phyloP scores from a whole-genome alignment of 2,329 filamentous ascomycete genomes.

The Annulohypoxylon truncatum region DNA sequence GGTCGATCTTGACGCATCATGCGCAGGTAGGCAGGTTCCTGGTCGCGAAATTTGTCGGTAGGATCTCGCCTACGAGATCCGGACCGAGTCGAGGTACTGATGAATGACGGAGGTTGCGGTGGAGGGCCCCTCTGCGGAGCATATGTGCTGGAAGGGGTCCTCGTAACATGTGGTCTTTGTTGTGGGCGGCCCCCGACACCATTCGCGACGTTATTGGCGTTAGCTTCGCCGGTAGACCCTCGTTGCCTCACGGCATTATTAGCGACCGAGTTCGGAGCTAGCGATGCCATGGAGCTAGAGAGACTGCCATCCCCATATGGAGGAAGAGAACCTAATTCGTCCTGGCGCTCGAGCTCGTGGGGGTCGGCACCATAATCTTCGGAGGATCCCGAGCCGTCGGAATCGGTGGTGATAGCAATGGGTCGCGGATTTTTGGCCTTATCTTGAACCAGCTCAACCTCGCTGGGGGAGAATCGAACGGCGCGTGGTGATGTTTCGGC shows the following conservation, averaged over 20 bases:
- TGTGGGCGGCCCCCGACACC: constrained; percentile 63
- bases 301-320: constrained; percentile 59
- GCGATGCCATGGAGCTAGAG: constrained; percentile 57
- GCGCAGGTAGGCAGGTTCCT: constrained; percentile 95
- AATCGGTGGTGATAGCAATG: constrained; percentile 56
- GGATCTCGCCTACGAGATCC: constrained; percentile 61
- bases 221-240: constrained; percentile 50
- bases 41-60: constrained; percentile 70
- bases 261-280: constrained; percentile 54
- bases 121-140: constrained; percentile 70
- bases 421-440: constrained; percentile 56
- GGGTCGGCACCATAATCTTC: constrained; percentile 59
- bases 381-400: constrained; percentile 61
- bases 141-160: constrained; percentile 84
- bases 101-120: constrained; percentile 50
- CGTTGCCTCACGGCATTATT: constrained; percentile 57
- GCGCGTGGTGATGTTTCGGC: constrained; percentile 65
- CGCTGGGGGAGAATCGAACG: constrained; percentile 67
- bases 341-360: constrained; percentile 61
- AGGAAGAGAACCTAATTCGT: constrained; percentile 59
- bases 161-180: constrained; percentile 74
- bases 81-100: constrained; percentile 56
- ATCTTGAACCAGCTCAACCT: constrained; percentile 59
- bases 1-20: constrained; percentile 79
- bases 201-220: constrained; percentile 45